Conservation (phyloP, 208 protist species). For the Trypanosomatidae sp. region DNA sequence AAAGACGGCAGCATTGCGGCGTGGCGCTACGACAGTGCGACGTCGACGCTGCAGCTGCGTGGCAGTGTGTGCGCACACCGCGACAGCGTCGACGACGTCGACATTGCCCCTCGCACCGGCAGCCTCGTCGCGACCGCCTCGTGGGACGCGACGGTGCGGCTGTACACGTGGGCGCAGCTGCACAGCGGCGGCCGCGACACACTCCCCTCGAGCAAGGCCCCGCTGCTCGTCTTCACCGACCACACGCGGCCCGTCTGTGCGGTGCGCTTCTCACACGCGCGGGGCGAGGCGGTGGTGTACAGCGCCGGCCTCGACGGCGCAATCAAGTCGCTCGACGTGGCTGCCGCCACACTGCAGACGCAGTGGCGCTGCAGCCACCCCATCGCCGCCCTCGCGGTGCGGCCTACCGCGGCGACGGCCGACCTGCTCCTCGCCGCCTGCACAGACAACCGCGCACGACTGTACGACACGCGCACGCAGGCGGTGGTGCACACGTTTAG, state of each 20-base stretch:
- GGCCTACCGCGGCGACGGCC: conserved; percentile 12
- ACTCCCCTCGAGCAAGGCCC: conserved; percentile 37
- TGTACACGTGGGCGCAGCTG: conserved; percentile 55
- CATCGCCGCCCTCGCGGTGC: conserved; percentile 43
- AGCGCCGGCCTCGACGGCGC: conserved; percentile 58
- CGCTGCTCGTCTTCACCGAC: conserved; percentile 62
- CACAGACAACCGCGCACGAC: conserved; percentile 69
- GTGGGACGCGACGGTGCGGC: conserved; percentile 71
- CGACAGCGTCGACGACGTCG: conserved; percentile 52
- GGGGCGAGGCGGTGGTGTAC: conserved; percentile 26
- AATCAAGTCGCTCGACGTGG: conserved; percentile 56
- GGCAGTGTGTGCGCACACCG: conserved; percentile 41
- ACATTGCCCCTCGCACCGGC: conserved; percentile 39
- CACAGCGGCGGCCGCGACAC: conserved; percentile 10
- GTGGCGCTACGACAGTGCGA: conserved; percentile 31
- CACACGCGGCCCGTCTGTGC: conserved; percentile 62
- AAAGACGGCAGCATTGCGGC: conserved; percentile 65
- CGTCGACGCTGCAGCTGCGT: conserved; percentile 21
- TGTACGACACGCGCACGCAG: conserved; percentile 63
- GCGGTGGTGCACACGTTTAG: conserved; percentile 43
- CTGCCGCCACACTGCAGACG: conserved; percentile 18
- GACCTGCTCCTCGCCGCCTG: conserved; percentile 62
- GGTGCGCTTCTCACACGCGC: conserved; percentile 45
- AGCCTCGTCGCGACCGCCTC: conserved; percentile 38
- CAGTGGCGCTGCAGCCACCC: conserved; percentile 52